Evolutionary conservation across 441 rosid genomes (phyloP).

Genomic region (Corymbia calophylla): DNA sequence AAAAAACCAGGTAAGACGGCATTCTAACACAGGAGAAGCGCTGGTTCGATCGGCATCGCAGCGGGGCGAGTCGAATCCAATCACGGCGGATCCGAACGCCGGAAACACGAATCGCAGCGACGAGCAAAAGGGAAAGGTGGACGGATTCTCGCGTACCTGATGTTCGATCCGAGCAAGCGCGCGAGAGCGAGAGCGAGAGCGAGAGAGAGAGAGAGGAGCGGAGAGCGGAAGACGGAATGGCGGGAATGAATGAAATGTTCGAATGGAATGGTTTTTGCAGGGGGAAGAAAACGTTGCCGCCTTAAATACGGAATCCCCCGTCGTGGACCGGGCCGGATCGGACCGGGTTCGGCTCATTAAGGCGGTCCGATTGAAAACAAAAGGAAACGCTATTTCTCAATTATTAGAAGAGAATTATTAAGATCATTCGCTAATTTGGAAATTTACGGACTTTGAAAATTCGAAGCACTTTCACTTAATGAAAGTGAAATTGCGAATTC

Average conservation of each 20-base stretch:
- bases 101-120: background rate
- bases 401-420: background rate
- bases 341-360: background rate
- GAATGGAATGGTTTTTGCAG: background rate
- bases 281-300: background rate
- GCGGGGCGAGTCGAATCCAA: background rate
- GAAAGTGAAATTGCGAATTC: background rate
- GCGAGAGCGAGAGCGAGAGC: background rate
- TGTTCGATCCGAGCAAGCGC: background rate
- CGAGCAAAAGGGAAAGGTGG: background rate
- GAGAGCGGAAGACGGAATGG: background rate
- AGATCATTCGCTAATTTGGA: background rate
- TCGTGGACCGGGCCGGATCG: background rate
- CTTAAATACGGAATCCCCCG: background rate
- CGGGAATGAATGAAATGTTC: constrained; percentile 6
- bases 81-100: background rate
- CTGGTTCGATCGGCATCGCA: background rate
- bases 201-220: background rate
- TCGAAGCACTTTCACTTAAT: background rate
- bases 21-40: background rate
- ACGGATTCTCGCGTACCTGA: background rate
- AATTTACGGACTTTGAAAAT: background rate
- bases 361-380: background rate
- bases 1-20: background rate
- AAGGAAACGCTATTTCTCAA: background rate